A percentile compares a stretch with the other conserved stretches of the same genome.
Conservation (phyloP, 1,284 basidiomycete genomes). For the Leccinum subrobustum region DNA sequence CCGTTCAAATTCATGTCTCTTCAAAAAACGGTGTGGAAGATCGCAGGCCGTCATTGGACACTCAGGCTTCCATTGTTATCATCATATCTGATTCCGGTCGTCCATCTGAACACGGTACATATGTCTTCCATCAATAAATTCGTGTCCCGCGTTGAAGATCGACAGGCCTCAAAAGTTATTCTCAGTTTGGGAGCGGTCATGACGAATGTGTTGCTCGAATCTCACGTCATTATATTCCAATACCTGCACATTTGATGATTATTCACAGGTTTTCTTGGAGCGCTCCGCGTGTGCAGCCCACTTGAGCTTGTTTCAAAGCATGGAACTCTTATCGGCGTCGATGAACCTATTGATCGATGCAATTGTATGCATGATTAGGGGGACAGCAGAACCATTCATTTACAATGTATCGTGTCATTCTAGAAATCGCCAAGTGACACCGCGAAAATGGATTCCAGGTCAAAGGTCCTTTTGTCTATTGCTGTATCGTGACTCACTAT, state of each 20-base stretch:
- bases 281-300: not conserved
- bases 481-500: not conserved
- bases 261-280: not conserved
- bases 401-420: not conserved
- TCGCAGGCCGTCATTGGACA: not conserved
- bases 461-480: not conserved
- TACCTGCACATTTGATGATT: not conserved
- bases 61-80: not conserved
- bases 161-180: not conserved
- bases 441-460: not conserved
- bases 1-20: not conserved
- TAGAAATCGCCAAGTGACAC: not conserved
- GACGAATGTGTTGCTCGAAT: not conserved
- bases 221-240: not conserved
- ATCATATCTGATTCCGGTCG: not conserved
- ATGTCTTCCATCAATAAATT: not conserved
- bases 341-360: not conserved
- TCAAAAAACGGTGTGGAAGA: not conserved
- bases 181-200: not conserved
- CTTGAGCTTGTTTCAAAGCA: not conserved
- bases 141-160: not conserved
- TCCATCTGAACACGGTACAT: not conserved
- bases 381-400: not conserved
- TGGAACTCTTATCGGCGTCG: not conserved
- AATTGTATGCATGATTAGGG: not conserved